A percentile compares a stretch with the other conserved stretches of the same genome.
phyloP scores from a whole-genome alignment of 2,329 filamentous ascomycete species.

The Bipolaris sorokiniana region DNA sequence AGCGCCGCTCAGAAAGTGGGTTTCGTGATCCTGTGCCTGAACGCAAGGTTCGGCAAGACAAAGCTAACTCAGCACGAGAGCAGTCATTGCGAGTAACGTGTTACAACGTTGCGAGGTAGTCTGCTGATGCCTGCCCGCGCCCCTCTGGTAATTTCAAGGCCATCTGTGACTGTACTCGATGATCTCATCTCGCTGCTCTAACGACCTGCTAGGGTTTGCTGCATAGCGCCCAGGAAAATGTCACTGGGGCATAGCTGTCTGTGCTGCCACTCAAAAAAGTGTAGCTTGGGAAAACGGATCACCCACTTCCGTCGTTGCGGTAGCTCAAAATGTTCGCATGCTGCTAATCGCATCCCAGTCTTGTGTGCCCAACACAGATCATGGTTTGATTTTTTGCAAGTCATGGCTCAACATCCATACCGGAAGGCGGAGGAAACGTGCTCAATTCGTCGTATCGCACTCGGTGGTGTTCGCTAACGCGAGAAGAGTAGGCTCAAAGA shows the following conservation, averaged over 20 bases:
- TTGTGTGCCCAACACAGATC: conserved; percentile 41
- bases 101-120: conserved; percentile 23
- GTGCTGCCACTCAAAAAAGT: conserved; percentile 20
- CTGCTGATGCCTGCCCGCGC: conserved; percentile 28
- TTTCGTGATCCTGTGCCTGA: conserved; percentile 26
- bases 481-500: conserved; percentile 50
- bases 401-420: conserved; percentile 38
- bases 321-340: conserved; percentile 39
- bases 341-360: conserved; percentile 40
- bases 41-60: conserved; percentile 25
- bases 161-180: conserved; percentile 16
- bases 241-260: conserved; percentile 24
- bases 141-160: conserved; percentile 17
- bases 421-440: conserved; percentile 21
- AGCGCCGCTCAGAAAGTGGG: conserved; percentile 38
- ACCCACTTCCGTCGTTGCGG: conserved; percentile 37
- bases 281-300: conserved; percentile 23
- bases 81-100: conserved; percentile 16
- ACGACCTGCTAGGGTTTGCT: conserved; percentile 9
- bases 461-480: conserved; percentile 40
- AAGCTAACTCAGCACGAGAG: conserved; percentile 15
- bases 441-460: conserved; percentile 43
- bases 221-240: conserved; percentile 21
- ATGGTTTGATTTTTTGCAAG: conserved; percentile 36
- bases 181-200: conserved; percentile 24